Conservation (phyloP, 352 stramenopile species). For the Pythium aphanidermatum region DNA sequence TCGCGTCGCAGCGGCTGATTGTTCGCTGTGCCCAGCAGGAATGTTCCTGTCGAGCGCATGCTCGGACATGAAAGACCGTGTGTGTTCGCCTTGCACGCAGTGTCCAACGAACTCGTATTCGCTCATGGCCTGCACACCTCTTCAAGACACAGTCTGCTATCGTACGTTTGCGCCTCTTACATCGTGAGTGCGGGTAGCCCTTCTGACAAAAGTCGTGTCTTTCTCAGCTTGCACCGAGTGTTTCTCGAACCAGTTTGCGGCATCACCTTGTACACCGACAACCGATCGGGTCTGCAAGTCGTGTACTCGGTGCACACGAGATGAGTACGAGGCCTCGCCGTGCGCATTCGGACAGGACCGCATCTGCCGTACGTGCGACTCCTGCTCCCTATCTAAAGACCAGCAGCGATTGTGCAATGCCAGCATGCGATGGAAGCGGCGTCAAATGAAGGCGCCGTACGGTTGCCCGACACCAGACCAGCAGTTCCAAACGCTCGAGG, state of each 20-base stretch:
- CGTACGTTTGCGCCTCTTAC: slow-evolving; percentile 32
- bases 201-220: not conserved
- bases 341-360: slow-evolving; percentile 49
- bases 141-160: slow-evolving; percentile 59
- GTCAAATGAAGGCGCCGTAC: slow-evolving; percentile 62
- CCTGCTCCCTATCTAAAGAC: slow-evolving; percentile 49
- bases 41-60: slow-evolving; percentile 49
- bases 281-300: slow-evolving; percentile 47
- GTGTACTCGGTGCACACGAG: slow-evolving; percentile 60
- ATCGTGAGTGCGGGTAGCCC: not conserved
- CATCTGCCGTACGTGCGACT: slow-evolving; percentile 70
- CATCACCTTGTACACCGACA: slow-evolving; percentile 38
- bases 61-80: slow-evolving; percentile 50
- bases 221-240: slow-evolving; percentile 63
- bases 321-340: slow-evolving; percentile 63
- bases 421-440: slow-evolving; percentile 54
- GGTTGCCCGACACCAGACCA: slow-evolving; percentile 50
- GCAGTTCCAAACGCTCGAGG: slow-evolving; percentile 55
- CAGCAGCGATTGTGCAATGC: slow-evolving; percentile 47
- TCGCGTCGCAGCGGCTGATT: slow-evolving; percentile 38
- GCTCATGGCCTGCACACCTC: slow-evolving; percentile 34
- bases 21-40: slow-evolving; percentile 33
- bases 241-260: slow-evolving; percentile 35
- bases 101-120: slow-evolving; percentile 59
- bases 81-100: slow-evolving; percentile 46